Evolutionary conservation across 805 yeast species (phyloP).

Genomic region (Cyberlindnera xylosilytica): DNA sequence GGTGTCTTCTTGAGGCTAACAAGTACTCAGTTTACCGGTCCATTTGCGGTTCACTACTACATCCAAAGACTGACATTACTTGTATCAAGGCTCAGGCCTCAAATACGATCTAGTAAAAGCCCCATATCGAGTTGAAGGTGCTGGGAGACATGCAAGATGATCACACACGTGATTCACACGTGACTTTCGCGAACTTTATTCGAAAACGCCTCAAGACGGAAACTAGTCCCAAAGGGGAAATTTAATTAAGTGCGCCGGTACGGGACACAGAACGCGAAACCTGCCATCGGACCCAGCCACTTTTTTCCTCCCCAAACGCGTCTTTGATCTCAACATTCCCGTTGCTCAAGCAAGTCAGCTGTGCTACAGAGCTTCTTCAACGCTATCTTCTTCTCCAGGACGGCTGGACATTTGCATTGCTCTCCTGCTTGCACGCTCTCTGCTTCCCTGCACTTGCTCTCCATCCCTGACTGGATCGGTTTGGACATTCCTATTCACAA

Average conservation of each 20-base stretch:
- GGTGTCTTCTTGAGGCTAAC: no score
- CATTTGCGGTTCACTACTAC: no score
- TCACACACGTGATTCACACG: no score
- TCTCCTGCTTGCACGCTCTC: neutral
- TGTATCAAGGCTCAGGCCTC: no score
- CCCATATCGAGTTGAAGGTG: no score
- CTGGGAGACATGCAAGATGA: no score
- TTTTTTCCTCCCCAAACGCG: neutral
- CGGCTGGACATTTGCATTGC: neutral
- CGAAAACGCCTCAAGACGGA: neutral
- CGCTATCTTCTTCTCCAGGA: no score
- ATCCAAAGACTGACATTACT: no score
- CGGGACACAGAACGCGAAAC: constrained; percentile 6
- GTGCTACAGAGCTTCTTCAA: no score
- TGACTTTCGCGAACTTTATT: no score
- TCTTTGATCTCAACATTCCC: neutral
- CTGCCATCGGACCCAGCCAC: constrained; percentile 12
- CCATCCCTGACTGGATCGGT: neutral
- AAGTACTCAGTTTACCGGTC: no score
- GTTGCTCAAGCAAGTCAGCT: neutral
- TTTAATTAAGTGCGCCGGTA: constrained; percentile 5
- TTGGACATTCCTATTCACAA: neutral
- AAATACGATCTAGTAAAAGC: no score
- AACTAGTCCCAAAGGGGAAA: constrained; percentile 9
- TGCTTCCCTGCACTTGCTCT: neutral